Evolutionary conservation across 805 yeast genomes (phyloP), one percentile per base, ranked within the genome.

Genomic region (Wickerhamiella brachini): DNA sequence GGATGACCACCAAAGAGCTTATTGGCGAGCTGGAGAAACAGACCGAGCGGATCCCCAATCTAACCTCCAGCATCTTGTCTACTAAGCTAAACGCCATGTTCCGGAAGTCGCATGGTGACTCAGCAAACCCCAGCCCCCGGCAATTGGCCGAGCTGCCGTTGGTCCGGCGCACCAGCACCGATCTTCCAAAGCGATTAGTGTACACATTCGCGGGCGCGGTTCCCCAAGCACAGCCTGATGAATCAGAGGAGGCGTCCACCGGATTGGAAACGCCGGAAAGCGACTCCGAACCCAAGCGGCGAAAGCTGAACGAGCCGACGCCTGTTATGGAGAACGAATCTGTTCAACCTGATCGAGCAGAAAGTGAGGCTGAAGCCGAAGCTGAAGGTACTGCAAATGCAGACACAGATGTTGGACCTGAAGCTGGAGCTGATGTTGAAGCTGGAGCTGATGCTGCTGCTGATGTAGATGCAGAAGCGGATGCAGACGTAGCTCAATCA

Each of bases 81-180:
- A 62, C 68, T 2, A 64, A 63, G 49, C 58, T 64, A 22, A 64
- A 64, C 50, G 60, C 65, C 6, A 57, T 62, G 22, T 62, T 60
- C 54, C 56, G 68, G 1, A 52, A 66, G 15, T 53, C 59, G 47
- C 65, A 60, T 48, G 54, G 59, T 21, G 61, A 60, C 47, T 44
- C 57, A 12, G 46, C 53, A 45, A 37, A 49, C n/a, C 58, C 60
- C 22, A 38, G 50, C 7, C 49, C 39, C 2, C 49, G 49, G 4
- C 59, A 56, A 46, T 53, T 56, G 37, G 49, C 45, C 1, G 56
- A 53, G 15, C 57, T 65, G 15, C 68, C 68, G 2, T 48, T 64
- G 21, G 54, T 62, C 4, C 54, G 68, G 9, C 41, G 48, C 22
- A 58, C 54, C 47, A 54, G 63, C 44, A 51, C 42, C 8, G 67